phyloP scores from a whole-genome alignment of 257 asterid species.

The Solanum corneliomulleri region DNA sequence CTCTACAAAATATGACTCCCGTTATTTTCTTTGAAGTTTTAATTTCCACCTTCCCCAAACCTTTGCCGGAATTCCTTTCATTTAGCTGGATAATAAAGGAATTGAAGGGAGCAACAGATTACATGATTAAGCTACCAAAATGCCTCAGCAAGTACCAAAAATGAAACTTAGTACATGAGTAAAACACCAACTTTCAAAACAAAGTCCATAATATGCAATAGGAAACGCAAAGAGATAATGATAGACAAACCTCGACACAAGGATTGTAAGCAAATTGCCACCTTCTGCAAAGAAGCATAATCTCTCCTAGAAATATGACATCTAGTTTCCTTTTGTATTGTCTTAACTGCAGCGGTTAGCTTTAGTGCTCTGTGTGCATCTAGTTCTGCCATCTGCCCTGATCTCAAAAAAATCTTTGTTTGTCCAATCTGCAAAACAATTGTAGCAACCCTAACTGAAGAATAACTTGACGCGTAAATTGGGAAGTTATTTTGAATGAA shows the following conservation, averaged over 20 bases:
- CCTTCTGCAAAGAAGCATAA: conserved; percentile 63
- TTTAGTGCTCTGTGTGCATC: conserved; percentile 84
- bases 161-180: neutral
- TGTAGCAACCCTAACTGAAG: neutral
- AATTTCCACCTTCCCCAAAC: neutral
- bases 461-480: neutral
- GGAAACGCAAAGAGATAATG: neutral
- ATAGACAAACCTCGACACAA: conserved; percentile 62
- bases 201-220: neutral
- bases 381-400: conserved; percentile 97
- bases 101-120: neutral
- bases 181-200: neutral
- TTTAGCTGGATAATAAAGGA: neutral
- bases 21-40: neutral
- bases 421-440: conserved; percentile 65
- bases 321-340: conserved; percentile 68
- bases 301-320: conserved; percentile 64
- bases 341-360: conserved; percentile 74
- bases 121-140: neutral
- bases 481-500: neutral
- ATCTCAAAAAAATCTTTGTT: conserved; percentile 81
- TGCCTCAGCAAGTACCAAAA: neutral
- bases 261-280: conserved; percentile 68
- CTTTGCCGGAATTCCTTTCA: neutral
- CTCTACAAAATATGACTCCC: neutral